These are phyloP conservation scores for Dillenia suffruticosa DNA, from an alignment of 164 flowering plant genomes.

Conservation along the genomic window DNA sequence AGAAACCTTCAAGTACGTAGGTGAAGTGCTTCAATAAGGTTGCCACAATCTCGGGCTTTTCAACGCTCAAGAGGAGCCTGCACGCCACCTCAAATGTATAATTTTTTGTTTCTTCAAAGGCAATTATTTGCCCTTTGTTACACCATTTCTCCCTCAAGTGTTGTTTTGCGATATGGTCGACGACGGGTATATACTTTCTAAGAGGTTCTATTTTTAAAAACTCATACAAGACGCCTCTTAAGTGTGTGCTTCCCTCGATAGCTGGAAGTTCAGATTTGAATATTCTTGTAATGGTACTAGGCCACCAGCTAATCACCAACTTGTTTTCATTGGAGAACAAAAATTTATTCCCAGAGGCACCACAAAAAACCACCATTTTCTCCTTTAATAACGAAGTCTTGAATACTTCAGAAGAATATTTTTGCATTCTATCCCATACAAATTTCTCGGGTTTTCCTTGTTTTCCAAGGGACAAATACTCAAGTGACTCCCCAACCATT, in stretches of 20 bases:
- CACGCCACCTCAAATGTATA: constrained; percentile 39
- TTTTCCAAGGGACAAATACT: constrained; percentile 20
- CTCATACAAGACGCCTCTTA: constrained; percentile 16
- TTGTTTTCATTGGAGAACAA: constrained; percentile 24
- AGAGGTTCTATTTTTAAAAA: constrained; percentile 29
- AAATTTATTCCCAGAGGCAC: constrained; percentile 19
- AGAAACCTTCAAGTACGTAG: constrained; percentile 25
- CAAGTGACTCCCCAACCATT: constrained; percentile 22
- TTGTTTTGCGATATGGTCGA: constrained; percentile 17
- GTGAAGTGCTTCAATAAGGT: constrained; percentile 27
- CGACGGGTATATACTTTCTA: constrained; percentile 16
- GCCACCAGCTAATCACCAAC: constrained; percentile 22
- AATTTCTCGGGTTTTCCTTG: constrained; percentile 29
- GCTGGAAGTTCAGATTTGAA: constrained; percentile 17
- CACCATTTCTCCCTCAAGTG: constrained; percentile 20
- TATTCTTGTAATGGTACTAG: constrained; percentile 14
- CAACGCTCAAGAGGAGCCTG: constrained; percentile 30
- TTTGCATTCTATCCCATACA: constrained; percentile 18
- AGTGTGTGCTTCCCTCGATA: constrained; percentile 18
- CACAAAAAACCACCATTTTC: constrained; percentile 14
- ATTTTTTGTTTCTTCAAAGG: constrained; percentile 17
- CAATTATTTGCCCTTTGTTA: constrained; percentile 4
- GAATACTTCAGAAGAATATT: constrained; percentile 16
- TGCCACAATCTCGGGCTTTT: constrained; percentile 26
- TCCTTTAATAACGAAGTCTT: constrained; percentile 23